These are phyloP conservation scores for Pyricularia pennisetigena DNA, from an alignment of 2,329 filamentous ascomycete genomes.

Conservation along the genomic window DNA sequence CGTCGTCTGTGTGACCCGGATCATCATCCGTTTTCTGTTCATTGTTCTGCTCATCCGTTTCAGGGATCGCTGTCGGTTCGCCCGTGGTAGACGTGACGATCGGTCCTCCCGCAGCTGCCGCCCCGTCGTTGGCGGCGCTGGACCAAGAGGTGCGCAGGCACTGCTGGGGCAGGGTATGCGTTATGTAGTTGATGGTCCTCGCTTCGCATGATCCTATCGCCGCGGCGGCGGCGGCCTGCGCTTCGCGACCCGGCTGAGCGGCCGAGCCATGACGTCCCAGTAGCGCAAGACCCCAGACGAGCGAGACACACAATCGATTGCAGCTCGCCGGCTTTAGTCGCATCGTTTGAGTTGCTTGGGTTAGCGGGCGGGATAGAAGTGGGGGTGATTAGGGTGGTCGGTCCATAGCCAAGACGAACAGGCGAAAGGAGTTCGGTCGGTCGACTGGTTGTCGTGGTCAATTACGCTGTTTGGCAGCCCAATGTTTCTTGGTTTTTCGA, in stretches of 20 bases:
- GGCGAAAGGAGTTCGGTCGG: background rate
- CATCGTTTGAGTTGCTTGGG: constrained; percentile 1
- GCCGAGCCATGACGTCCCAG: constrained; percentile 2
- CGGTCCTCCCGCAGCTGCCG: constrained; percentile 1
- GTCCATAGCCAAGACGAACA: constrained; percentile 5
- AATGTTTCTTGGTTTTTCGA: background rate
- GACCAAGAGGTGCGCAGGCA: constrained; percentile 58
- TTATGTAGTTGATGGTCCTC: constrained; percentile 73
- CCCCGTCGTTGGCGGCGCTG: constrained; percentile 16
- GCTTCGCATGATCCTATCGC: constrained; percentile 34
- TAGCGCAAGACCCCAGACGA: background rate
- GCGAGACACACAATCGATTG: background rate
- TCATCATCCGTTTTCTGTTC: constrained; percentile 8
- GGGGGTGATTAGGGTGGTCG: background rate
- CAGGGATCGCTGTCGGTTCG: background rate
- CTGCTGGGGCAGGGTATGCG: constrained; percentile 65
- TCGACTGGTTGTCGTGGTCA: background rate
- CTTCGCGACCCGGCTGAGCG: background rate
- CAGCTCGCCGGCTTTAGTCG: constrained; percentile 1
- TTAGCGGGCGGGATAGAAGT: background rate
- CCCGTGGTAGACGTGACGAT: constrained; percentile 9
- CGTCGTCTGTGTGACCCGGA: constrained; percentile 25
- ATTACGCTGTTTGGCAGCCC: background rate
- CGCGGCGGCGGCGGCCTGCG: constrained; percentile 5
- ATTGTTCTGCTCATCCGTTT: background rate